A percentile compares a stretch with the other conserved stretches of the same genome.
Evolutionary conservation across 2,329 filamentous ascomycete genomes (phyloP).

Genomic region (Colletotrichum chrysophilum): DNA sequence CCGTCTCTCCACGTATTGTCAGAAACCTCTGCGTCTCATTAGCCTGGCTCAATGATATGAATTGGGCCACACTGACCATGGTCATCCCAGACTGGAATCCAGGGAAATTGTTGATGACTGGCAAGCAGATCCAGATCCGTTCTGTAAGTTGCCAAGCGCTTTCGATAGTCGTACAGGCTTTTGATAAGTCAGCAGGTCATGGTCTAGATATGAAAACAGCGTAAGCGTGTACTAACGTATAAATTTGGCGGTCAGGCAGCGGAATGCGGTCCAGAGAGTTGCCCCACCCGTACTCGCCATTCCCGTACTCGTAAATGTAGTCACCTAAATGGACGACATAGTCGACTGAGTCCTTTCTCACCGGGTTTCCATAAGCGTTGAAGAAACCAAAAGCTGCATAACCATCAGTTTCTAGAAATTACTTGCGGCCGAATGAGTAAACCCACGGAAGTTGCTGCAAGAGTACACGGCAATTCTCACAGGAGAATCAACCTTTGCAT

Average conservation of each 20-base stretch:
- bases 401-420: not conserved
- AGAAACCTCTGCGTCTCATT: constrained; percentile 49
- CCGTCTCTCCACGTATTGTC: constrained; percentile 72
- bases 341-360: constrained; percentile 63
- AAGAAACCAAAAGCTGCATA: constrained; percentile 52
- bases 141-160: constrained; percentile 44
- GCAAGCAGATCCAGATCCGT: constrained; percentile 46
- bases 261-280: constrained; percentile 56
- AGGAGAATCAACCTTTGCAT: constrained; percentile 56
- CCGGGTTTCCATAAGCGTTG: constrained; percentile 65
- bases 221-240: constrained; percentile 38
- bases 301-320: constrained; percentile 66
- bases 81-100: constrained; percentile 53
- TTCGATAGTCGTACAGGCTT: constrained; percentile 47
- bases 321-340: constrained; percentile 66
- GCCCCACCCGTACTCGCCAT: constrained; percentile 54
- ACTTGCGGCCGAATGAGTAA: too few species aligned
- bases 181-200: not conserved
- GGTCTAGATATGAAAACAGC: not conserved
- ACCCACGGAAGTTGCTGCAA: constrained; percentile 69
- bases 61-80: constrained; percentile 49
- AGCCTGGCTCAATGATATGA: not conserved
- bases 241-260: constrained; percentile 55
- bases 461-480: constrained; percentile 73
- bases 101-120: constrained; percentile 44